phyloP scores from a whole-genome alignment of 2,329 filamentous ascomycete genomes.

The Xylaria sp. region DNA sequence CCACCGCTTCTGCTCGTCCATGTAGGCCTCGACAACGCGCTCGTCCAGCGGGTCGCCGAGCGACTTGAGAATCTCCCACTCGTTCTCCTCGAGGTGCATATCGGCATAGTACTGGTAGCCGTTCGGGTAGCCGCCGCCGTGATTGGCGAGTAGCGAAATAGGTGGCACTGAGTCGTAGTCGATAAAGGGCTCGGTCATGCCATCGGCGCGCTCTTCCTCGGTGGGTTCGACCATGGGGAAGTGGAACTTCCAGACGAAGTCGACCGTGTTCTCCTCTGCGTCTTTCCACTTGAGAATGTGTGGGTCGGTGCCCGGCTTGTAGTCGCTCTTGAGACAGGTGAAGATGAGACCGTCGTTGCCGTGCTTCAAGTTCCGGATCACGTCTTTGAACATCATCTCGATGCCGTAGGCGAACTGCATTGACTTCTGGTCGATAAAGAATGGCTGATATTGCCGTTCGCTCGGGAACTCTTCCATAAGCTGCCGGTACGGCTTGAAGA shows the following conservation, averaged over 20 bases:
- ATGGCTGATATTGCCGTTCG: slow-evolving; percentile 76
- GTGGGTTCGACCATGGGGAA: slow-evolving; percentile 79
- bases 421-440: slow-evolving; percentile 85
- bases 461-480: slow-evolving; percentile 73
- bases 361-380: slow-evolving; percentile 85
- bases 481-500: slow-evolving; percentile 76
- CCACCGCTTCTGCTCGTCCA: slow-evolving; percentile 81
- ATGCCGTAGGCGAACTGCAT: slow-evolving; percentile 91
- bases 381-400: slow-evolving; percentile 89
- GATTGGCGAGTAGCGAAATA: slow-evolving; percentile 77
- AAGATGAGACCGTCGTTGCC: slow-evolving; percentile 98
- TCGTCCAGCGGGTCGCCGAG: slow-evolving; percentile 82
- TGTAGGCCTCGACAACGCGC: slow-evolving; percentile 88
- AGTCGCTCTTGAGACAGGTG: slow-evolving; percentile 88
- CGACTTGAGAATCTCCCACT: slow-evolving; percentile 86
- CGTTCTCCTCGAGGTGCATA: slow-evolving; percentile 75
- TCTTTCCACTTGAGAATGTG: slow-evolving; percentile 99
- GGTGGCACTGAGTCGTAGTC: slow-evolving; percentile 85
- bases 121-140: slow-evolving; percentile 64
- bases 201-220: slow-evolving; percentile 73
- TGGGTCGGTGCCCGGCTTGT: slow-evolving; percentile 88
- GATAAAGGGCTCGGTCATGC: slow-evolving; percentile 68
- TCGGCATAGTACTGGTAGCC: slow-evolving; percentile 73
- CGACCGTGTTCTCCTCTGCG: slow-evolving; percentile 91
- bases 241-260: slow-evolving; percentile 82